Base-by-base conservation (phyloP, 1,284 basidiomycete species). In the Volvariella surrecta region DNA sequence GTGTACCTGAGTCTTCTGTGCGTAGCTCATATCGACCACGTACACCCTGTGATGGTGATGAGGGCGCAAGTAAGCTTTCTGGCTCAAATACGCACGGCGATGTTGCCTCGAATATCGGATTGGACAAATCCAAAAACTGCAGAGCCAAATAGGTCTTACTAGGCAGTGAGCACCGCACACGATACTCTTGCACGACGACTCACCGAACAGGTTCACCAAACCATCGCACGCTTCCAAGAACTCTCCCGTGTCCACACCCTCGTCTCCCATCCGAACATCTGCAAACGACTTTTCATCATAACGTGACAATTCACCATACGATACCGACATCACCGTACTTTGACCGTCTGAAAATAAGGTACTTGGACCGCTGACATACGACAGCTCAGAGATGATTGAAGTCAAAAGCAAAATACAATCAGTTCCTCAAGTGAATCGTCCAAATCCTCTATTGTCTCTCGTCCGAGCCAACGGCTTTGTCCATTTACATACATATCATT, bases 211-310 rank as follows among this genome's bases (percentile, higher is more conserved):
- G 59, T 84, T 78, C 49, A 93, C 79, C 39, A 98, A 74, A 22
- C 89, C 91, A 63, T 96, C 90, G 32, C 89, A 83, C 0, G 94
- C 94, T 58, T 91, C 83, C 45, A 93, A 71, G 69, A 98, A 99
- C 3, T 74, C 65, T 18, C 66, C 58, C 0, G 92, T 93, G 55
- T 91, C 81, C 44, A 97, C 79, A n/a, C 94, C 93, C 6, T 69
- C 64, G 32, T 79, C 75, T 20, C 77, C 80, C 55, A 88, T 70
- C 17, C 81, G 76, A 24, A 98, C 89, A 54, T 96, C 89, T 55
- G 76, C 79, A 62, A 89, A 96, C 16, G 89, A 91, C 91, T 95
- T 6, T 11, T 6, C 24, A 11, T 28, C 24, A 6, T 11, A 28
- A 11, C 11, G 6, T 11, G 24, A 28, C 24, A 28, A 11, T 28